phyloP scores from a whole-genome alignment of 345 rosid genomes.

The Lumnitzera racemosa region DNA sequence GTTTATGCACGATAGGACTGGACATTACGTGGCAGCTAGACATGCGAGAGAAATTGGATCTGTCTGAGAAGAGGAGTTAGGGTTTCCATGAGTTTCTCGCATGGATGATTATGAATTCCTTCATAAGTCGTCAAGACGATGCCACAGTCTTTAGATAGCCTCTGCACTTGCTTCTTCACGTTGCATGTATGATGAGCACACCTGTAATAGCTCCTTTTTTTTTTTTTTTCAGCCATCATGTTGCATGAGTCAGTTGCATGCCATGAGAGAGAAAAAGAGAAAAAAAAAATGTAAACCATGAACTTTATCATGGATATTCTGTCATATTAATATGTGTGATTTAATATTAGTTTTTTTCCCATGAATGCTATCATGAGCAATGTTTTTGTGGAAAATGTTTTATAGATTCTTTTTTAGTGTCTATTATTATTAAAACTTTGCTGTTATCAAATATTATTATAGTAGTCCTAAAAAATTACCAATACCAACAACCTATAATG shows the following conservation, averaged over 20 bases:
- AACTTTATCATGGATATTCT: too few species aligned
- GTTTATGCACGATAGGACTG: too few species aligned
- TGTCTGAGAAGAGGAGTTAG: conserved; percentile 26
- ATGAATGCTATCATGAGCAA: too few species aligned
- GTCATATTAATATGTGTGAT: too few species aligned
- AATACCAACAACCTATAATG: too few species aligned
- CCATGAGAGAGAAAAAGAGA: not conserved
- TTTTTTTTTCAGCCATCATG: not conserved
- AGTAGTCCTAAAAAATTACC: too few species aligned
- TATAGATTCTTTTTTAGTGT: too few species aligned
- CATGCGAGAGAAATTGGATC: conserved; percentile 23
- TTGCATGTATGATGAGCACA: conserved; percentile 26
- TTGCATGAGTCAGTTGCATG: not conserved
- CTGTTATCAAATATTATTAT: too few species aligned
- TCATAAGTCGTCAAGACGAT: conserved; percentile 30
- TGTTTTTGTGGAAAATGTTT: too few species aligned
- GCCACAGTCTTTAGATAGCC: conserved; percentile 26
- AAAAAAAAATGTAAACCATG: not conserved
- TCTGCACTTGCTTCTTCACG: conserved; percentile 33
- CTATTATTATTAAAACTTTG: too few species aligned
- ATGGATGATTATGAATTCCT: conserved; percentile 25
- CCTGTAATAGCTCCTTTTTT: conserved; percentile 22
- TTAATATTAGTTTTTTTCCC: too few species aligned
- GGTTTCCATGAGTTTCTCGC: conserved; percentile 28
- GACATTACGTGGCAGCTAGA: not conserved